These are phyloP conservation scores for Glonium stellatum DNA, from an alignment of 495 filamentous ascomycete genomes.

Conservation along the genomic window DNA sequence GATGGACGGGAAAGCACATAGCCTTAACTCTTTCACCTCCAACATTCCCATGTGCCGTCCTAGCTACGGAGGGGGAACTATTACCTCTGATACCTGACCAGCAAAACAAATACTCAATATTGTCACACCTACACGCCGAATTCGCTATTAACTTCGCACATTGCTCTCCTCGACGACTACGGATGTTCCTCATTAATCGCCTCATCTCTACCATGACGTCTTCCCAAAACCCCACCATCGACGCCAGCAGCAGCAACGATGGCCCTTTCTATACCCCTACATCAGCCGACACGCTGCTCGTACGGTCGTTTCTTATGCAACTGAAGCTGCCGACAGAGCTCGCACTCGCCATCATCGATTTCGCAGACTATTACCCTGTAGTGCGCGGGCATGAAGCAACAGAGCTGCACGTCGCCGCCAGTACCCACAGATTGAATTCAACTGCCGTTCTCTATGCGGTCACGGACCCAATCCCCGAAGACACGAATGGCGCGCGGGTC, in stretches of 20 bases:
- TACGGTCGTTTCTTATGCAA: neutral
- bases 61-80: too few species aligned
- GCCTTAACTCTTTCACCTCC: too few species aligned
- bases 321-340: constrained; percentile 2
- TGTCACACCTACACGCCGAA: too few species aligned
- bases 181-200: too few species aligned
- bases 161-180: too few species aligned
- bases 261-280: neutral
- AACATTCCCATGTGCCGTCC: too few species aligned
- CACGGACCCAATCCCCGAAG: neutral
- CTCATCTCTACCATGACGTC: neutral
- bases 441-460: neutral
- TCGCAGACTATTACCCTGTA: neutral
- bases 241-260: neutral
- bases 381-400: neutral
- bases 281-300: neutral
- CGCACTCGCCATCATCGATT: constrained; percentile 1
- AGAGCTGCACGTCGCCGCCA: neutral
- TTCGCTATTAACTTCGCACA: too few species aligned
- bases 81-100: too few species aligned
- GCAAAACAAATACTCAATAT: too few species aligned
- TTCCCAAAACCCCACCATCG: neutral
- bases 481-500: neutral
- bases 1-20: too few species aligned
- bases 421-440: neutral